Percentiles rank a stretch among this genome's conserved stretches.
Conservation (phyloP, 257 asterid species). For the Lycium barbarum region DNA sequence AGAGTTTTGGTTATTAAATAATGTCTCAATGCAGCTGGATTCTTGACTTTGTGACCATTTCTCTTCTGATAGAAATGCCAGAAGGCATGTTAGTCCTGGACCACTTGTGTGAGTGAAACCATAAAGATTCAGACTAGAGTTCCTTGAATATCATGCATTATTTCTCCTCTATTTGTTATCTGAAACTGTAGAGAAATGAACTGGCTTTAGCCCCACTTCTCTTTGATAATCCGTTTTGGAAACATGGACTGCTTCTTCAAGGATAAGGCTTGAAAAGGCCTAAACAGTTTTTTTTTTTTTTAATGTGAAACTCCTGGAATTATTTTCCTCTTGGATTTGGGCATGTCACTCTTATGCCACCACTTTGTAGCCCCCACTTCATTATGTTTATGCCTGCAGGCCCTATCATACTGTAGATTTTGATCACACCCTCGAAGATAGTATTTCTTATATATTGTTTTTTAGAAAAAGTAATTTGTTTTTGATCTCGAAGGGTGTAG, state of each 20-base stretch:
- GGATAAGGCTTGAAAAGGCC: slow-evolving; percentile 25
- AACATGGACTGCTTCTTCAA: background rate
- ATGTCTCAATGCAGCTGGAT: slow-evolving; percentile 54
- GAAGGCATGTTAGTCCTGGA: slow-evolving; percentile 55
- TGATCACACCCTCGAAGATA: background rate
- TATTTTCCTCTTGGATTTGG: slow-evolving; percentile 21
- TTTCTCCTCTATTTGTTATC: slow-evolving; percentile 60
- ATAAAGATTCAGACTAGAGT: slow-evolving; percentile 55
- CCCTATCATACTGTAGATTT: background rate
- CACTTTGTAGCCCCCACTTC: slow-evolving; percentile 33
- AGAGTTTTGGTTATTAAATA: slow-evolving; percentile 32
- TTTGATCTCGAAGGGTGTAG: background rate
- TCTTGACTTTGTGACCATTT: slow-evolving; percentile 57
- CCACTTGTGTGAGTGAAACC: slow-evolving; percentile 50
- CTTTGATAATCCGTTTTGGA: slow-evolving; percentile 28
- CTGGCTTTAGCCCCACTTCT: slow-evolving; percentile 60
- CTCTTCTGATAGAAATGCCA: slow-evolving; percentile 38
- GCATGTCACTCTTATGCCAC: slow-evolving; percentile 26
- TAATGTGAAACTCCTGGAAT: background rate
- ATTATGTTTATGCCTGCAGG: background rate
- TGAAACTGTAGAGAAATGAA: slow-evolving; percentile 43
- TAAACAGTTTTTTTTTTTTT: background rate
- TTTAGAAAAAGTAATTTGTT: background rate
- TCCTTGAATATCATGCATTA: slow-evolving; percentile 32
- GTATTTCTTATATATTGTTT: background rate